A percentile compares a stretch with the other conserved stretches of the same genome.
Conservation (phyloP, 345 rosid species). For the Syzygium aqueum region DNA sequence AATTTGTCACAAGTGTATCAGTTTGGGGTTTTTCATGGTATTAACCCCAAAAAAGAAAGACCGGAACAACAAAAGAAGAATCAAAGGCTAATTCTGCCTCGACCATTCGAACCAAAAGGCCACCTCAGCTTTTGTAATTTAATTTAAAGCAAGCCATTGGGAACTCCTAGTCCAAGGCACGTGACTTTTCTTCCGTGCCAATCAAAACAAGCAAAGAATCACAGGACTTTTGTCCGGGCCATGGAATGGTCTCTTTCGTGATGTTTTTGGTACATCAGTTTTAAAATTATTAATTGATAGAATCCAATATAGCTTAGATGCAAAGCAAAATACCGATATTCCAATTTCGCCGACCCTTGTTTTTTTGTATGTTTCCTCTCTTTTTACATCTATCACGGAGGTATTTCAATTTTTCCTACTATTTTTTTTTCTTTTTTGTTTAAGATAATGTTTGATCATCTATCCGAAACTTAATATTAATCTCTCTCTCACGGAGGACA, state of each 20-base stretch:
- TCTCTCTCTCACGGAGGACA: neutral
- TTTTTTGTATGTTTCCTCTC: neutral
- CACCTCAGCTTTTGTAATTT: neutral
- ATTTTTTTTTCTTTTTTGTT: fast-evolving
- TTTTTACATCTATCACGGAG: neutral
- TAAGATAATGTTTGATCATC: no score
- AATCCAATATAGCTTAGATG: neutral
- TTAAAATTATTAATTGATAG: neutral
- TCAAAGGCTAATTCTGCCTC: neutral
- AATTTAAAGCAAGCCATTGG: neutral
- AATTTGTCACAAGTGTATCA: no score
- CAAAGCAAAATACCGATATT: neutral
- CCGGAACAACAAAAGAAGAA: neutral
- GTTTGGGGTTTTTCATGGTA: no score
- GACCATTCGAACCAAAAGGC: neutral
- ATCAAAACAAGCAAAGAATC: neutral
- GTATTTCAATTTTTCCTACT: neutral
- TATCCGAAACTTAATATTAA: neutral
- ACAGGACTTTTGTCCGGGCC: neutral
- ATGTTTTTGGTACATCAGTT: neutral
- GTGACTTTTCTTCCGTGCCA: neutral
- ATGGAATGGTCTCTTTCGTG: neutral
- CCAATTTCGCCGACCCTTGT: neutral
- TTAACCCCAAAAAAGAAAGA: no score
- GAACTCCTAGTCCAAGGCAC: neutral